Base-by-base conservation (phyloP, 2,329 filamentous ascomycete species). In the Aspergillus alliaceus region DNA sequence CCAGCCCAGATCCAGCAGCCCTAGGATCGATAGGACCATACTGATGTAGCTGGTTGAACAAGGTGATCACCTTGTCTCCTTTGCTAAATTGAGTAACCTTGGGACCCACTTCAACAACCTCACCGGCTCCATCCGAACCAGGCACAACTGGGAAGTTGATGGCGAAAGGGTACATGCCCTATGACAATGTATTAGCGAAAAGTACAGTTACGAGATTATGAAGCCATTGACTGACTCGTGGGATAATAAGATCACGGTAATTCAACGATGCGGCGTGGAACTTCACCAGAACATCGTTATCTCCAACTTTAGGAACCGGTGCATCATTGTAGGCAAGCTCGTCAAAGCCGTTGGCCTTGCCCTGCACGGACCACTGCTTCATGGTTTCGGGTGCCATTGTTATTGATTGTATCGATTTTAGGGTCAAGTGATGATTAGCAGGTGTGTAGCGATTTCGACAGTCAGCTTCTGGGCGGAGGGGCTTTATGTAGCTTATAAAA, bases 201-300 rank as follows among this genome's bases (percentile, higher is more conserved):
- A 6, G 12, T 40, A 35, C 15, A 37, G 27, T 31, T 22, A 25
- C 3, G 18, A n/a, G 9, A 12, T 11, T 8, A 22, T 32, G 83
- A 70, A 53, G 71, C 63, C 83, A 84, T 35, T 3, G 58, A 77
- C 80, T 49, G 72, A 74, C 70, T 71, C 76, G 70, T 0, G 77
- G 74, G 51, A 82, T 80, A 15, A 75, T 71, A 8, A 82, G 63
- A 31, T 82, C 80, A 24, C 80, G 73, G 57, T 81, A 82, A 59
- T 82, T 82, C 51, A 83, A 66, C 12, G 78, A 79, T 0, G 77
- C 80, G 4, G 75, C 80, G n/a, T 77, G 66, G 1, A 82, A 79
- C 72, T 88, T 89, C 64, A 93, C 85, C 32, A 93, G 80, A 6
- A 91, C 88, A 25, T 93, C 86, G 59, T 84, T 83, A 54, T 91